phyloP scores from a whole-genome alignment of 2,329 filamentous ascomycete species.

The Stachybotrys echinatus region DNA sequence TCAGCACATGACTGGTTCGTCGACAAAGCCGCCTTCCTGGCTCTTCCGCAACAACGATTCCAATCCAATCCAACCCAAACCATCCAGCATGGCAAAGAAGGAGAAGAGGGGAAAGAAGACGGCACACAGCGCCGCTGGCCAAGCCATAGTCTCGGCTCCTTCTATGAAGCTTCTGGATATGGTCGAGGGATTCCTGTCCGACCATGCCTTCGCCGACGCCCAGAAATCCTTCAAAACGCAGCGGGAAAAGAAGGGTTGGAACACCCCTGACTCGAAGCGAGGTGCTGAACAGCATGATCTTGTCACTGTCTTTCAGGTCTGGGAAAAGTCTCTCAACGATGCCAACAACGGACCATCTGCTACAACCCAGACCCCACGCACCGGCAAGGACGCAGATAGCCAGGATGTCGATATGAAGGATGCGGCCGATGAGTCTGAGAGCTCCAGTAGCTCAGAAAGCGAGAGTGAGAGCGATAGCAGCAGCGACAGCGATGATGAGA shows the following conservation, averaged over 20 bases:
- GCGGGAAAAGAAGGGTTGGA: slow-evolving; percentile 47
- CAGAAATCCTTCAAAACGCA: slow-evolving; percentile 60
- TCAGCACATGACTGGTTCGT: slow-evolving; percentile 23
- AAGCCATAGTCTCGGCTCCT: slow-evolving; percentile 35
- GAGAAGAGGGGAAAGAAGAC: slow-evolving; percentile 13
- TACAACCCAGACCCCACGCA: slow-evolving; percentile 17
- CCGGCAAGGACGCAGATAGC: slow-evolving; percentile 23
- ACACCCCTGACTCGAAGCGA: slow-evolving; percentile 17
- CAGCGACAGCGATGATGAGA: slow-evolving; percentile 14
- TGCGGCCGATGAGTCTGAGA: slow-evolving; percentile 19
- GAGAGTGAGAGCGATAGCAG: slow-evolving; percentile 15
- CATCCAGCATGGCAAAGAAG: slow-evolving; percentile 29
- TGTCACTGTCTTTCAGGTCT: slow-evolving; percentile 44
- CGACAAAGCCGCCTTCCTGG: slow-evolving; percentile 31
- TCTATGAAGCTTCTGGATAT: slow-evolving; percentile 57
- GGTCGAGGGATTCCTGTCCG: slow-evolving; percentile 60
- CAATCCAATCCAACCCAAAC: slow-evolving; percentile 11
- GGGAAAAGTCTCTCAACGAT: slow-evolving; percentile 24
- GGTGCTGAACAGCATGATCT: slow-evolving; percentile 30
- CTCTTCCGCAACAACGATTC: slow-evolving; percentile 36
- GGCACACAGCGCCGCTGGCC: slow-evolving; percentile 11
- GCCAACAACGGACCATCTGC: slow-evolving; percentile 5
- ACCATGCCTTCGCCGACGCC: slow-evolving; percentile 59
- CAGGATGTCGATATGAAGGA: slow-evolving; percentile 45
- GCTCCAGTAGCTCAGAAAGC: slow-evolving; percentile 20